Percentiles rank a stretch among this genome's conserved stretches.
Conservation (phyloP, 2,329 filamentous ascomycete species). For the Cytospora piceae region DNA sequence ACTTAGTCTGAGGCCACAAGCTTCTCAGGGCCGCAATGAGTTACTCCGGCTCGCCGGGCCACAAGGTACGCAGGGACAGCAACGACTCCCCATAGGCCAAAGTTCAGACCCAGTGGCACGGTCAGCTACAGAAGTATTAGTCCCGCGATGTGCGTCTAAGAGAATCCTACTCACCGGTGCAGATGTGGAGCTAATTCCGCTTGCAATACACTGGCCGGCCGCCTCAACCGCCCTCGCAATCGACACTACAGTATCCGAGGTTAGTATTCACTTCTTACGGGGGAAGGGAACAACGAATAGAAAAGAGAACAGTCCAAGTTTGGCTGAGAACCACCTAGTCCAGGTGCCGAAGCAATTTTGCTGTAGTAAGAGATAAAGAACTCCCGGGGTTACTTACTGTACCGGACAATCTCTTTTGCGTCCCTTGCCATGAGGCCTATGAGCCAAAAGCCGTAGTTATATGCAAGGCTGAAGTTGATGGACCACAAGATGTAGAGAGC, state of each 20-base stretch:
- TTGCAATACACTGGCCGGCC: conserved; percentile 37
- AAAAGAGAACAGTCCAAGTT: too few relatives aligned
- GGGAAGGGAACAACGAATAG: too few relatives aligned
- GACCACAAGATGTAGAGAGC: conserved; percentile 42
- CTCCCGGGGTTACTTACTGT: conserved; percentile 5
- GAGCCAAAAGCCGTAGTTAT: conserved; percentile 43
- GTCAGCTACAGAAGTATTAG: conserved; percentile 18
- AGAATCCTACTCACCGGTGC: conserved; percentile 24
- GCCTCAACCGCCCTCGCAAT: conserved; percentile 36
- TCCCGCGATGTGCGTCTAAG: background rate
- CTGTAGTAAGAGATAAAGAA: too few relatives aligned
- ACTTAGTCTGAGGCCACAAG: background rate
- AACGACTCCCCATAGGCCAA: conserved; percentile 30
- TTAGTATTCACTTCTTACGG: too few relatives aligned
- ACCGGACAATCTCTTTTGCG: conserved; percentile 35
- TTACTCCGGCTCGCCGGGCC: conserved; percentile 20
- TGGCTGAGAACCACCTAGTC: too few relatives aligned
- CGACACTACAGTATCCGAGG: conserved; percentile 22
- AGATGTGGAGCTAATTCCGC: conserved; percentile 39
- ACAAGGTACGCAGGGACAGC: conserved; percentile 29
- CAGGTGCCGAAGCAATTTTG: too few relatives aligned
- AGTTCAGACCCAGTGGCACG: conserved; percentile 30
- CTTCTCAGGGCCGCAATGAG: conserved; percentile 15
- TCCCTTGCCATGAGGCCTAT: conserved; percentile 36
- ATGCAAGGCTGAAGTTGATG: conserved; percentile 38